Evolutionary conservation across 208 protist species (phyloP).

Genomic region (Entamoeba moshkovskii): DNA sequence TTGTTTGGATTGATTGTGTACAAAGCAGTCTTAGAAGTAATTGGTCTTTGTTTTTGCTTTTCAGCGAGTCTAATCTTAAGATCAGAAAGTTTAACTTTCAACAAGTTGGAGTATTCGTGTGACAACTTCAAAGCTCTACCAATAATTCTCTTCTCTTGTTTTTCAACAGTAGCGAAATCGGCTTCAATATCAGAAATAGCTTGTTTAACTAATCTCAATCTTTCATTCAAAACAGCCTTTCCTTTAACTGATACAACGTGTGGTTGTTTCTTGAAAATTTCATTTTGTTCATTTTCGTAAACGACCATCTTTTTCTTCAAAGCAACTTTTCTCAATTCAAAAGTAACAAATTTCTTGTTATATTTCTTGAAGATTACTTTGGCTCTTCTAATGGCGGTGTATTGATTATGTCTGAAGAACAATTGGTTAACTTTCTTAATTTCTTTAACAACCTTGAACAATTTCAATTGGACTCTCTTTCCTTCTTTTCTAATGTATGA

Average conservation of each 20-base stretch:
- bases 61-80: neutral
- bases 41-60: neutral
- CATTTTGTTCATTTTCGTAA: neutral
- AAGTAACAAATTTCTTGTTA: neutral
- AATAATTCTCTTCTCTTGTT: neutral
- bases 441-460: neutral
- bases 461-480: neutral
- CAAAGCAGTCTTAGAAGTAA: neutral
- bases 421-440: neutral
- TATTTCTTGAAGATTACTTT: neutral
- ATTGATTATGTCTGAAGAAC: neutral
- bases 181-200: neutral
- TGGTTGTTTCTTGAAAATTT: slow-evolving; percentile 1
- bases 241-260: neutral
- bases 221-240: neutral
- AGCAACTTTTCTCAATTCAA: neutral
- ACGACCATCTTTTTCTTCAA: neutral
- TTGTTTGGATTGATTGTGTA: neutral
- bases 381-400: neutral
- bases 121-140: neutral
- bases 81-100: neutral
- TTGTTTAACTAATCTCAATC: neutral
- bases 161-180: neutral
- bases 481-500: neutral
- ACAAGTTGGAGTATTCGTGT: neutral